phyloP scores from a whole-genome alignment of 345 rosid species.

The Isatis tinctoria region DNA sequence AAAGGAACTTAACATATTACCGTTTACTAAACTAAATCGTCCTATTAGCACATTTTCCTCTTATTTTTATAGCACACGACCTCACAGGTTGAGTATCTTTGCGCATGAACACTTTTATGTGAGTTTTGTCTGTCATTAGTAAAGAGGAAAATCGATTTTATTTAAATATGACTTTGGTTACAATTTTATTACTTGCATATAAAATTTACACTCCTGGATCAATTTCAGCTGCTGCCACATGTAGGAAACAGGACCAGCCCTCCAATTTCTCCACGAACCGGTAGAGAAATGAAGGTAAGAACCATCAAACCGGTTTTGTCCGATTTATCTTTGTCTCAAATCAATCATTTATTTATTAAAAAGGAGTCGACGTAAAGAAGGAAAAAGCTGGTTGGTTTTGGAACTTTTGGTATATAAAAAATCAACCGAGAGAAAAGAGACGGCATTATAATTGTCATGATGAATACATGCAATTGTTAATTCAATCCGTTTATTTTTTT shows the following conservation, averaged over 20 bases:
- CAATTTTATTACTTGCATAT: background rate
- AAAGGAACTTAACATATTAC: background rate
- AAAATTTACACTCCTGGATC: background rate
- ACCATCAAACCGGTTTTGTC: background rate
- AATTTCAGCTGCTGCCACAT: constrained; percentile 38
- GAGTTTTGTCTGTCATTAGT: background rate
- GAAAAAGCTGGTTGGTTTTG: constrained; percentile 17
- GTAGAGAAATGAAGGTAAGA: constrained; percentile 75
- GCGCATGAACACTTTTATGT: background rate
- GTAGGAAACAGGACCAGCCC: constrained; percentile 41
- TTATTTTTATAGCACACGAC: constrained; percentile 2
- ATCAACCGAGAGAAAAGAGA: constrained; percentile 14
- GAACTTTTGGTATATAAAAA: background rate
- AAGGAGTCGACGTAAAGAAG: constrained; percentile 16
- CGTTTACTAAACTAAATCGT: background rate
- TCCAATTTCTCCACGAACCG: constrained; percentile 70
- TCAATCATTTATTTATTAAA: constrained; percentile 11
- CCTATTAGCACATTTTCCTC: background rate
- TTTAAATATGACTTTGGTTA: background rate
- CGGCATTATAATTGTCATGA: constrained; percentile 20
- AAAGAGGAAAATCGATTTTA: background rate
- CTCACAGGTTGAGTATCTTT: constrained; percentile 2
- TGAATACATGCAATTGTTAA: constrained; percentile 17
- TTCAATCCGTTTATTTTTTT: background rate
- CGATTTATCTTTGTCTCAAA: constrained; percentile 12